These are phyloP conservation scores for Colletotrichum eleusines DNA, from an alignment of 2,329 filamentous ascomycete genomes.

Conservation along the genomic window DNA sequence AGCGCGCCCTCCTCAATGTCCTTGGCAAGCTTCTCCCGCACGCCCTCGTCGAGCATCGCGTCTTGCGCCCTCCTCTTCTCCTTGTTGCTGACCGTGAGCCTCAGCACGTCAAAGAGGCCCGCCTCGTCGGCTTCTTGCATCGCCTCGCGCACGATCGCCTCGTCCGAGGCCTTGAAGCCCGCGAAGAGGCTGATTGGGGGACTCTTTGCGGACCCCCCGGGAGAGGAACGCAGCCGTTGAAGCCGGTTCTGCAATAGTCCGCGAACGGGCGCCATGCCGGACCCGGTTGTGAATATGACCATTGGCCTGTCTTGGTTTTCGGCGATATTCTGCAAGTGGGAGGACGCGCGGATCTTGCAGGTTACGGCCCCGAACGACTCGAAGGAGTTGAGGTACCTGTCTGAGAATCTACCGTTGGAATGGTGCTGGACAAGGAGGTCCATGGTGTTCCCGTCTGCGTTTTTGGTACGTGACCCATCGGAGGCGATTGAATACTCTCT, in stretches of 20 bases:
- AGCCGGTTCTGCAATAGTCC: conserved; percentile 33
- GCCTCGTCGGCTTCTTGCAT: conserved; percentile 32
- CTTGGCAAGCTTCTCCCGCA: conserved; percentile 28
- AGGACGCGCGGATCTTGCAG: conserved; percentile 36
- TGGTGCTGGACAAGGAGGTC: conserved; percentile 36
- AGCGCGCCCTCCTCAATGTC: conserved; percentile 30
- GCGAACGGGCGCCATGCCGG: conserved; percentile 37
- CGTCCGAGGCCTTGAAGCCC: conserved; percentile 35
- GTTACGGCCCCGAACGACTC: conserved; percentile 27
- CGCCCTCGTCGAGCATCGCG: conserved; percentile 32
- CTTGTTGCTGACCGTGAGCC: conserved; percentile 26
- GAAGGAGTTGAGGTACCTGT: conserved; percentile 32
- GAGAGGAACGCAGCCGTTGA: neutral
- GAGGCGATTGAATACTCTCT: conserved; percentile 38
- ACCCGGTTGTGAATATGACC: conserved; percentile 39
- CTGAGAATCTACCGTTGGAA: conserved; percentile 24
- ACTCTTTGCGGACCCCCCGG: neutral
- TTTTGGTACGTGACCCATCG: conserved; percentile 20
- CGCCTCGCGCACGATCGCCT: conserved; percentile 33
- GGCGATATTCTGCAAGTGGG: conserved; percentile 25
- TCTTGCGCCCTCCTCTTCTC: conserved; percentile 36
- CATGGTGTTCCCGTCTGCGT: conserved; percentile 15
- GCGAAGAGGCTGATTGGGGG: conserved; percentile 38
- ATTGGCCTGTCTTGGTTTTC: conserved; percentile 25
- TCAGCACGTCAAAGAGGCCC: conserved; percentile 29